Conservation (phyloP, 345 rosid genomes). For the Xanthoceras sorbifolium region DNA sequence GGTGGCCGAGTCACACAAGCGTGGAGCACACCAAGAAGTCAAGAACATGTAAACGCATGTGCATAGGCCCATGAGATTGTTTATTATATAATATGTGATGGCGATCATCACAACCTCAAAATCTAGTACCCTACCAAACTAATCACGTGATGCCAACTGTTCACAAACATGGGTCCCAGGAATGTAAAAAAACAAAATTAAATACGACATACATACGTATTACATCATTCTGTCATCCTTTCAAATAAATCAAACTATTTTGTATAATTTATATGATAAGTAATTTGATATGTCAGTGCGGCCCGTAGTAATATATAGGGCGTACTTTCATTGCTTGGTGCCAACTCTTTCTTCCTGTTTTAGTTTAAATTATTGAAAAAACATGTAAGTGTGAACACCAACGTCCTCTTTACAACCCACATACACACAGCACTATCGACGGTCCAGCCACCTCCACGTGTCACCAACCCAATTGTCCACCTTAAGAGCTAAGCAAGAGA, state of each 20-base stretch:
- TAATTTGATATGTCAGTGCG: too few species aligned
- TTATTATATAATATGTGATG: not conserved
- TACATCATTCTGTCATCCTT: too few species aligned
- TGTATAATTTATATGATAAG: too few species aligned
- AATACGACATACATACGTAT: too few species aligned
- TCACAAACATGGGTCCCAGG: not conserved
- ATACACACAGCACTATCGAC: slow-evolving; percentile 44
- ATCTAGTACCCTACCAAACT: slow-evolving; percentile 1
- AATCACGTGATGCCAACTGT: slow-evolving; percentile 28
- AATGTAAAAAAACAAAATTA: too few species aligned
- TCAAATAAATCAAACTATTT: too few species aligned
- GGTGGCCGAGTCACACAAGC: slow-evolving; percentile 23
- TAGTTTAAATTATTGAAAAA: slow-evolving; percentile 9
- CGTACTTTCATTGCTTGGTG: slow-evolving; percentile 6
- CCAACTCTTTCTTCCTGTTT: not conserved
- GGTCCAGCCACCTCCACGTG: slow-evolving; percentile 46
- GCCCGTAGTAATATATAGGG: too few species aligned
- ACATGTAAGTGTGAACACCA: slow-evolving; percentile 7
- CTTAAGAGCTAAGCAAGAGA: slow-evolving; percentile 50
- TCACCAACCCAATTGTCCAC: slow-evolving; percentile 39
- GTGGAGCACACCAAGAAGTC: not conserved
- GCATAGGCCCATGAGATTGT: slow-evolving; percentile 15
- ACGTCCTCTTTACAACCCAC: slow-evolving; percentile 44
- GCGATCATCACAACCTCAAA: not conserved
- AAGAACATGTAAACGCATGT: slow-evolving; percentile 32